These are phyloP conservation scores for Phanerodontia chrysosporium DNA, from an alignment of 768 basidiomycete genomes.

Conservation along the genomic window DNA sequence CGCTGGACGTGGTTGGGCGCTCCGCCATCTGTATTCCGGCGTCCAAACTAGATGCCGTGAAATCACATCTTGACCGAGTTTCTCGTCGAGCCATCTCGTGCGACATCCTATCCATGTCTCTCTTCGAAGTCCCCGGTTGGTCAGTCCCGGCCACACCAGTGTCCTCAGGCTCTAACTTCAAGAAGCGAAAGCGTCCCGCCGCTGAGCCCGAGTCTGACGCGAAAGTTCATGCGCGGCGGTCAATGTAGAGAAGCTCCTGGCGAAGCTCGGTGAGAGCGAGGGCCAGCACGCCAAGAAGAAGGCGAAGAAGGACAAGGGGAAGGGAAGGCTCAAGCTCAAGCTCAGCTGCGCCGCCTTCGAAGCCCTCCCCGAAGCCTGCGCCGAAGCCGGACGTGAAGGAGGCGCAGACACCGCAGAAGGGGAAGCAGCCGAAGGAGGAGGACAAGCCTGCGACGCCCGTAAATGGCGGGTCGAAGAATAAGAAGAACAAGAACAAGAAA, in stretches of 20 bases:
- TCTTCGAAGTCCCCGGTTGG: conserved; percentile 35
- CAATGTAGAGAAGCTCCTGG: conserved; percentile 28
- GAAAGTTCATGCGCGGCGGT: conserved; percentile 23
- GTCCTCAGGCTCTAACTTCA: conserved; percentile 3
- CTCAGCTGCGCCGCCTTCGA: no score
- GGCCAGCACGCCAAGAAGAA: conserved; percentile 10
- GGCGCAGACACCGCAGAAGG: conserved; percentile 2
- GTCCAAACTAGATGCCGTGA: no score
- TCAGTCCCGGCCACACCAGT: conserved; percentile 22
- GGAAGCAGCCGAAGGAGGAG: background rate
- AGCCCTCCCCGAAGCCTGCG: no score
- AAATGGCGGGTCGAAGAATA: background rate
- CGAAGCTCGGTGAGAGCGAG: conserved; percentile 15
- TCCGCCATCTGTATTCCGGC: no score
- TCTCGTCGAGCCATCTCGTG: no score
- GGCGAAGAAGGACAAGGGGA: conserved; percentile 12
- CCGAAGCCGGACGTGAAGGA: background rate
- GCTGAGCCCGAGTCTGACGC: conserved; percentile 15
- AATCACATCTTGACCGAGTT: no score
- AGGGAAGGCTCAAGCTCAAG: background rate
- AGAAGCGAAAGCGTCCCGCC: conserved; percentile 28
- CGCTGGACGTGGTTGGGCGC: no score
- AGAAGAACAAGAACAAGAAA: conserved; percentile 5
- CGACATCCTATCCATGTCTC: conserved; percentile 29
- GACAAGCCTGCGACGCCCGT: background rate